These are phyloP conservation scores for Cantharellus anzutake DNA, from an alignment of 768 basidiomycete genomes.

Conservation along the genomic window DNA sequence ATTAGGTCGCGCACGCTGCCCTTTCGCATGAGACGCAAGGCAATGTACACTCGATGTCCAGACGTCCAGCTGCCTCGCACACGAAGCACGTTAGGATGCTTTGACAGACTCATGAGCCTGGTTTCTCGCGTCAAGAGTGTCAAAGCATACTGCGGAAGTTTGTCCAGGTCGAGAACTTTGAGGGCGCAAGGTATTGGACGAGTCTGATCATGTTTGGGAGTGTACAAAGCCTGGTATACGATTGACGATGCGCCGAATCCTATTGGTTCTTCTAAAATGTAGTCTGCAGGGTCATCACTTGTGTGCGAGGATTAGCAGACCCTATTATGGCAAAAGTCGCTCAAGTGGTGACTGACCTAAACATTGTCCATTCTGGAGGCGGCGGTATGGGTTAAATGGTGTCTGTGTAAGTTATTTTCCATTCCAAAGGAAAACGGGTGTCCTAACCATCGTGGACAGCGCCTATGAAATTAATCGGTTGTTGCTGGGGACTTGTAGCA, in stretches of 20 bases:
- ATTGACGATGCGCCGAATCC: slow-evolving; percentile 87
- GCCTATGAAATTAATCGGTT: slow-evolving; percentile 27
- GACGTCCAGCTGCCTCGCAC: slow-evolving; percentile 81
- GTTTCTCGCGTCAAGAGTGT: slow-evolving; percentile 66
- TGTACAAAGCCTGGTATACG: slow-evolving; percentile 63
- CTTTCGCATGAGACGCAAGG: slow-evolving; percentile 75
- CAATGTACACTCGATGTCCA: slow-evolving; percentile 70
- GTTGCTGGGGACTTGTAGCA: neutral
- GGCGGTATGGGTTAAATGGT: neutral
- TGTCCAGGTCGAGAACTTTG: slow-evolving; percentile 79
- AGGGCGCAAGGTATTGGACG: slow-evolving; percentile 47
- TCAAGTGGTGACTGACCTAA: slow-evolving; percentile 29
- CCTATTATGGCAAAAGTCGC: neutral
- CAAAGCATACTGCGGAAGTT: slow-evolving; percentile 50
- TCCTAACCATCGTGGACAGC: slow-evolving; percentile 41
- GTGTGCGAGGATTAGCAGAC: neutral
- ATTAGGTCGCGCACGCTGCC: slow-evolving; percentile 76
- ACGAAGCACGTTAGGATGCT: slow-evolving; percentile 84
- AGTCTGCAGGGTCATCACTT: slow-evolving; percentile 54
- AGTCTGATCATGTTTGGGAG: slow-evolving; percentile 16
- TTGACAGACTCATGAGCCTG: slow-evolving; percentile 77
- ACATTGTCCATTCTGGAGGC: slow-evolving; percentile 46
- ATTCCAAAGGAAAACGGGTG: neutral
- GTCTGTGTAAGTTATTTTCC: neutral
- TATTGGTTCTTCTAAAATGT: slow-evolving; percentile 55